A percentile compares a stretch with the other conserved stretches of the same genome.
phyloP scores from a whole-genome alignment of 306 rosid genomes.

The Sindora glabra region DNA sequence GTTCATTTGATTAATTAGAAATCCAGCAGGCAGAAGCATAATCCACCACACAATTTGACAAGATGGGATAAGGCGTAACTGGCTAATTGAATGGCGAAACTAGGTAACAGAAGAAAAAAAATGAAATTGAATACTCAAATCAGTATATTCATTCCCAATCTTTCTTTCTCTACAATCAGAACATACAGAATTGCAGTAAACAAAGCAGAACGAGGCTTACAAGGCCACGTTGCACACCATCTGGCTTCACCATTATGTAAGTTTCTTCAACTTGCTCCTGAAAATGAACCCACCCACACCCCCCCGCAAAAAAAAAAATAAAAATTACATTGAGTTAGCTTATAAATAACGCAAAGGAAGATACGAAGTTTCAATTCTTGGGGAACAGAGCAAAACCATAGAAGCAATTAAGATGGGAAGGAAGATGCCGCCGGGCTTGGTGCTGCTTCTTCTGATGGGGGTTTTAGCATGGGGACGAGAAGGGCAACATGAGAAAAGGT shows the following conservation, averaged over 20 bases:
- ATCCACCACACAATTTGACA: neutral
- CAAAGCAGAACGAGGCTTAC: constrained; percentile 28
- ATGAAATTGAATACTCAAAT: neutral
- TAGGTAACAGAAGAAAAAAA: neutral
- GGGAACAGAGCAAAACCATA: constrained; percentile 29
- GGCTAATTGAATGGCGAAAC: neutral
- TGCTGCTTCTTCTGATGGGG: constrained; percentile 18
- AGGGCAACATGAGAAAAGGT: constrained; percentile 40
- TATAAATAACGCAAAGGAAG: neutral
- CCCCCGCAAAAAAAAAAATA: neutral
- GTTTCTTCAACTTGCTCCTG: constrained; percentile 87
- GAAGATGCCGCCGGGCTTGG: constrained; percentile 45
- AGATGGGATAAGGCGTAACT: neutral
- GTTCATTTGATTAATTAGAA: neutral
- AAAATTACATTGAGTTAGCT: neutral
- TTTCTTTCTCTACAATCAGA: neutral
- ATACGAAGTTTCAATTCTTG: neutral
- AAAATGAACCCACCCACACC: too few relatives aligned
- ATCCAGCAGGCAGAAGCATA: constrained; percentile 1
- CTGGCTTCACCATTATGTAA: constrained; percentile 96
- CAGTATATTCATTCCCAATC: neutral
- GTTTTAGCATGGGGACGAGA: constrained; percentile 35
- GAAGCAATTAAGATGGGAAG: constrained; percentile 81
- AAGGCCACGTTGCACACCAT: constrained; percentile 95
- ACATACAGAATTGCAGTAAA: neutral